Conservation (phyloP, 345 rosid species). For the Excoecaria agallocha region DNA sequence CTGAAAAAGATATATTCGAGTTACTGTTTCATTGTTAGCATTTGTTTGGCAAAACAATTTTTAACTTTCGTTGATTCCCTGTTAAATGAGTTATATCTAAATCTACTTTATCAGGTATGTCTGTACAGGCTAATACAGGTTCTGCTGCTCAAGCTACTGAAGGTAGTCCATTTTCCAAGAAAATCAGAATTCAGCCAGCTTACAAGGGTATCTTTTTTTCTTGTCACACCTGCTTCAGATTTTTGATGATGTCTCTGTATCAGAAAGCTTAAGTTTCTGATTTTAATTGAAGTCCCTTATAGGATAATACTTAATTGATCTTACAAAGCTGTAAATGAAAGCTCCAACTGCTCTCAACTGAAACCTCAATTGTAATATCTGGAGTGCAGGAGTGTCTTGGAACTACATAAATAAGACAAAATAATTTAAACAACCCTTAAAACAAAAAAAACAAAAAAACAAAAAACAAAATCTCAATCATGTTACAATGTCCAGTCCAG, state of each 20-base stretch:
- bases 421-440: background rate
- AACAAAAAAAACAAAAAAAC: no score
- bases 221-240: background rate
- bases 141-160: constrained; percentile 9
- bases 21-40: background rate
- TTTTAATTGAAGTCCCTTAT: background rate
- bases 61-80: background rate
- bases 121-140: background rate
- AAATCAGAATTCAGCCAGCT: constrained; percentile 3
- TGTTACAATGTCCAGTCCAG: no score
- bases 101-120: constrained; percentile 17
- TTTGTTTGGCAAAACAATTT: background rate
- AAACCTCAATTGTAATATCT: background rate
- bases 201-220: background rate
- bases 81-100: background rate
- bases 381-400: background rate
- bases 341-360: background rate
- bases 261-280: background rate
- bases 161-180: constrained; percentile 3
- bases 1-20: background rate
- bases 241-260: background rate
- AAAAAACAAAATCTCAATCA: background rate
- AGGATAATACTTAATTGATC: background rate
- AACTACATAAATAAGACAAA: background rate
- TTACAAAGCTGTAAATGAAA: background rate